phyloP scores from a whole-genome alignment of 768 basidiomycete genomes.

The Termitomyces sp. region DNA sequence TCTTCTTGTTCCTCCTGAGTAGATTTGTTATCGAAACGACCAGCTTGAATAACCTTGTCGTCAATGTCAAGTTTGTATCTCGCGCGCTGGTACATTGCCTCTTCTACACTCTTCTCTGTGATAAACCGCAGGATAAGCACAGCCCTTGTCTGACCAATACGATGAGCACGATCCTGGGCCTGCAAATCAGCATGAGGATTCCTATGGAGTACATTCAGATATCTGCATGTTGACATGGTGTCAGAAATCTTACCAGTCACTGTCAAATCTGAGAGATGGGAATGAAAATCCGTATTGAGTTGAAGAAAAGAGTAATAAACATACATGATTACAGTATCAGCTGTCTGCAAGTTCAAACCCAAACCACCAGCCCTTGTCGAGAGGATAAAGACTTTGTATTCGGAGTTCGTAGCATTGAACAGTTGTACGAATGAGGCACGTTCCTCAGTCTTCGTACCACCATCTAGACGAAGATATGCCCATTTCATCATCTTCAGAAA shows the following conservation, averaged over 20 bases:
- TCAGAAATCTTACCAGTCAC: conserved; percentile 49
- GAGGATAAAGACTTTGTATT: conserved; percentile 87
- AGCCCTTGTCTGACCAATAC: conserved; percentile 98
- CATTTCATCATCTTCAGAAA: conserved; percentile 84
- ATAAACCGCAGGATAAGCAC: conserved; percentile 96
- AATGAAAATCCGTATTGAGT: conserved; percentile 3
- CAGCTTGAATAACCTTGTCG: conserved; percentile 98
- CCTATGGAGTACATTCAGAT: conserved; percentile 32
- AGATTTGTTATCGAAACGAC: conserved; percentile 98
- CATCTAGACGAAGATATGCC: conserved; percentile 91
- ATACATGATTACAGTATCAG: conserved; percentile 93
- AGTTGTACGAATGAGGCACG: conserved; percentile 80
- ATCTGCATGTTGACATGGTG: background rate
- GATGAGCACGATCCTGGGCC: conserved; percentile 98
- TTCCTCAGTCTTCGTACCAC: conserved; percentile 94
- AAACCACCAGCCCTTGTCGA: conserved; percentile 93
- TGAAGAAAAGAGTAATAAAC: conserved; percentile 21
- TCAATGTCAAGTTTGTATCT: conserved; percentile 97
- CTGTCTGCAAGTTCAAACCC: conserved; percentile 92
- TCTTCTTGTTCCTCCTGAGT: conserved; percentile 98
- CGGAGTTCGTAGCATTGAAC: conserved; percentile 88
- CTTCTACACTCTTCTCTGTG: conserved; percentile 97
- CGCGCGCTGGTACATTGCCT: conserved; percentile 94
- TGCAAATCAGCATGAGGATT: conserved; percentile 99
- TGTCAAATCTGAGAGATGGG: conserved; percentile 56